Evolutionary conservation across 2,329 filamentous ascomycete genomes (phyloP).

Genomic region (Pestalotiopsis sp.): DNA sequence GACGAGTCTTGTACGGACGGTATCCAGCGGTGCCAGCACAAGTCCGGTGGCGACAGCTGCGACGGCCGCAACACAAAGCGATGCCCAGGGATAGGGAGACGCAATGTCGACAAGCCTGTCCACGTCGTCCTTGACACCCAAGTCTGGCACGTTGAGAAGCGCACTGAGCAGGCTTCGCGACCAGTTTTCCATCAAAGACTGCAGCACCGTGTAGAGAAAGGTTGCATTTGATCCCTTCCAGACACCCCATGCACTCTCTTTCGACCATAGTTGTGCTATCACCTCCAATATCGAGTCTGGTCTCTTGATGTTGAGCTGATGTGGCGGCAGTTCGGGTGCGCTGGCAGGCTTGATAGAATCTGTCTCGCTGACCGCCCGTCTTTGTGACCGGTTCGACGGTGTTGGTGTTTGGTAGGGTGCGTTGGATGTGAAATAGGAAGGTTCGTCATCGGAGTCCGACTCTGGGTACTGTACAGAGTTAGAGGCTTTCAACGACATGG

Average conservation of each 20-base stretch:
- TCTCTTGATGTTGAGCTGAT: conserved; percentile 72
- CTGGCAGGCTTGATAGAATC: conserved; percentile 37
- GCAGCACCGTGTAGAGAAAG: conserved; percentile 86
- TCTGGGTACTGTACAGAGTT: conserved; percentile 43
- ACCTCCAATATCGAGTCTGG: conserved; percentile 85
- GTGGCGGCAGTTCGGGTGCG: conserved; percentile 40
- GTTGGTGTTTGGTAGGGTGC: conserved; percentile 55
- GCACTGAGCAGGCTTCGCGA: conserved; percentile 88
- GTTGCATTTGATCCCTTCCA: conserved; percentile 95
- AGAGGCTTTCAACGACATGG: not conserved
- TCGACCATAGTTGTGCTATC: conserved; percentile 84
- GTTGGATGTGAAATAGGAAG: conserved; percentile 80
- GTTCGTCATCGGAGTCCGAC: conserved; percentile 76
- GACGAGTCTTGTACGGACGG: conserved; percentile 86
- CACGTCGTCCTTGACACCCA: conserved; percentile 73
- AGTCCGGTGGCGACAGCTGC: conserved; percentile 75
- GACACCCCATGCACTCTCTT: conserved; percentile 86
- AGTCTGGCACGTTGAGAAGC: conserved; percentile 85
- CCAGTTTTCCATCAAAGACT: conserved; percentile 90
- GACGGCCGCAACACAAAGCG: conserved; percentile 70
- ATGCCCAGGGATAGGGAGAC: conserved; percentile 80
- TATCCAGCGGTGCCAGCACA: conserved; percentile 83
- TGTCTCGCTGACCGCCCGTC: conserved; percentile 31
- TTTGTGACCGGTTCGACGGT: conserved; percentile 39
- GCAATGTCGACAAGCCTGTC: conserved; percentile 75